phyloP scores from a whole-genome alignment of 148 eudicot species.

The Chenopodium formosanum region DNA sequence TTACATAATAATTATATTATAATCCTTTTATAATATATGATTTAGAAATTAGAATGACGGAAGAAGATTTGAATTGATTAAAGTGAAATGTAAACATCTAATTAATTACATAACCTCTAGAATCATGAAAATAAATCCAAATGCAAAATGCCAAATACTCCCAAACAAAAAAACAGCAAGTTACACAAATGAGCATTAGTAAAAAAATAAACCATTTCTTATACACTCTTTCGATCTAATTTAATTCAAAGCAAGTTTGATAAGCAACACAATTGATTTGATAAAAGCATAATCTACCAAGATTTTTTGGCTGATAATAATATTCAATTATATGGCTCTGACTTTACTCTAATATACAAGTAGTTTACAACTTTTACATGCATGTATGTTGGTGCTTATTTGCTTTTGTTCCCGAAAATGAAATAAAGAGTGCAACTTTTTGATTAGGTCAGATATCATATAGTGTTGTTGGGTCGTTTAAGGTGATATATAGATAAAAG shows the following conservation, averaged over 20 bases:
- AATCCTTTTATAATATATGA: not conserved
- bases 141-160: slow-evolving; percentile 29
- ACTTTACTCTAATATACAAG: not conserved
- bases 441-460: too few relatives aligned
- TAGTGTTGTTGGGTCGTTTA: too few relatives aligned
- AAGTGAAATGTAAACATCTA: not conserved
- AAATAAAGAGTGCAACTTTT: too few relatives aligned
- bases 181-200: too few relatives aligned
- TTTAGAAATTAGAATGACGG: not conserved
- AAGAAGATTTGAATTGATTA: slow-evolving; percentile 9
- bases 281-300: not conserved
- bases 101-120: too few relatives aligned
- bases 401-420: too few relatives aligned
- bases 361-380: not conserved
- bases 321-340: not conserved
- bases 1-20: not conserved
- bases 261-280: not conserved
- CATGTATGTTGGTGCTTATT: too few relatives aligned
- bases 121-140: slow-evolving; percentile 19
- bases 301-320: too few relatives aligned
- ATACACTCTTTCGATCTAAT: not conserved
- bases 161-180: slow-evolving; percentile 24
- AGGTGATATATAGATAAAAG: too few relatives aligned
- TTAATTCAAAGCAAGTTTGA: slow-evolving; percentile 2
- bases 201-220: too few relatives aligned